Conservation (phyloP, 202 grass and related monocot species). For the Panicum virgatum region DNA sequence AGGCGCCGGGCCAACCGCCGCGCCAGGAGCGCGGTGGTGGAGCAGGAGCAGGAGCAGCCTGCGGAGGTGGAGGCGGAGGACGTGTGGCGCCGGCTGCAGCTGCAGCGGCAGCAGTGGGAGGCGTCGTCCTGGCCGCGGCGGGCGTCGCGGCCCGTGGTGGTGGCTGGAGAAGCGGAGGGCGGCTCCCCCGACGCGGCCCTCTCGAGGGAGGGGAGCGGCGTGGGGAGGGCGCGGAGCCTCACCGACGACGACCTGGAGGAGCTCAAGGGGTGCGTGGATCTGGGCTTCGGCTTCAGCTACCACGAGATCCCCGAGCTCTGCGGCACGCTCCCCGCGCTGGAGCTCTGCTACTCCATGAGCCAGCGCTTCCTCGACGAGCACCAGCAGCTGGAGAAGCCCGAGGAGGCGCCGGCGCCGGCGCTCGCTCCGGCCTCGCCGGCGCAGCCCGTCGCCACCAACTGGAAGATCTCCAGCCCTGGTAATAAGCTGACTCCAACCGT, state of each 20-base stretch:
- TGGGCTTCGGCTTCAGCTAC: slow-evolving; percentile 79
- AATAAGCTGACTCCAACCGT: slow-evolving; percentile 1
- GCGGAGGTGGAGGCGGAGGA: slow-evolving; percentile 23
- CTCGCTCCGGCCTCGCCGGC: slow-evolving; percentile 26
- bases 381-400: background rate
- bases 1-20: background rate
- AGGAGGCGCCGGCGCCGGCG: background rate
- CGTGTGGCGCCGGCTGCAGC: slow-evolving; percentile 22
- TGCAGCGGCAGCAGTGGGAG: background rate
- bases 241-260: slow-evolving; percentile 80
- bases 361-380: slow-evolving; percentile 59
- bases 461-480: slow-evolving; percentile 87
- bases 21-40: background rate
- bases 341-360: slow-evolving; percentile 86
- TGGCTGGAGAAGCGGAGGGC: slow-evolving; percentile 53
- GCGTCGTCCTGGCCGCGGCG: slow-evolving; percentile 11
- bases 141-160: slow-evolving; percentile 40
- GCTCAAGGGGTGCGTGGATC: slow-evolving; percentile 77
- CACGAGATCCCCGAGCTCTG: slow-evolving; percentile 79
- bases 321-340: slow-evolving; percentile 70
- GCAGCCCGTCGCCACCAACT: slow-evolving; percentile 52
- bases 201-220: background rate
- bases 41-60: background rate
- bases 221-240: slow-evolving; percentile 59
- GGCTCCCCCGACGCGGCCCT: background rate